phyloP scores from a whole-genome alignment of 2,329 filamentous ascomycete genomes.

The Ophiostoma sp. region DNA sequence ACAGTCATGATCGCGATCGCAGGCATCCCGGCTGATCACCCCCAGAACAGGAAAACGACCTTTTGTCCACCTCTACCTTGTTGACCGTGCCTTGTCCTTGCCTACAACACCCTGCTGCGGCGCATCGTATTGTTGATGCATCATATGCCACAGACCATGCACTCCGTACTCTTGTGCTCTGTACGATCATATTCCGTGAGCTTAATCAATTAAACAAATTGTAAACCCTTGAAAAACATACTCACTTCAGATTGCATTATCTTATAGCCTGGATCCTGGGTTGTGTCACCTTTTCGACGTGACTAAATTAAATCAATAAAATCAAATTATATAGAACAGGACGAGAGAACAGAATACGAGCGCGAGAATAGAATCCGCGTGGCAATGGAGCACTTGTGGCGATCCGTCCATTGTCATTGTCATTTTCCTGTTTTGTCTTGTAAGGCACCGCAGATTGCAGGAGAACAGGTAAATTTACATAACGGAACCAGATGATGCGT shows the following conservation, averaged over 20 bases:
- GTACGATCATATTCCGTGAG: background rate
- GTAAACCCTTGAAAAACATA: too few relatives aligned
- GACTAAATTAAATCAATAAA: background rate
- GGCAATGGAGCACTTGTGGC: background rate
- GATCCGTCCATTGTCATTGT: background rate
- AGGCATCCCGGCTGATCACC: background rate
- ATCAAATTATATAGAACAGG: background rate
- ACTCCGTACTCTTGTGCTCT: background rate
- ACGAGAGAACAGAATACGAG: background rate
- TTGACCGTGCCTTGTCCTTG: background rate
- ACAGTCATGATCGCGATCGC: background rate
- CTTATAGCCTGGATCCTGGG: background rate
- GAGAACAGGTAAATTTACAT: background rate
- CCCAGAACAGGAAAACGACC: background rate
- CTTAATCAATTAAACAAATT: background rate
- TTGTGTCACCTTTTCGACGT: background rate
- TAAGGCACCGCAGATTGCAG: background rate
- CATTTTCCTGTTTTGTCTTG: constrained; percentile 1
- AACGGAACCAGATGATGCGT: background rate
- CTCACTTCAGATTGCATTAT: background rate
- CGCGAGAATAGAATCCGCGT: background rate
- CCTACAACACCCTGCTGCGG: background rate
- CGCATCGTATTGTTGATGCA: background rate
- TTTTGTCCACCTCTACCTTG: background rate
- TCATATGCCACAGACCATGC: background rate